These are phyloP conservation scores for Phytophthora crassamura DNA, from an alignment of 352 stramenopile species.

Conservation along the genomic window DNA sequence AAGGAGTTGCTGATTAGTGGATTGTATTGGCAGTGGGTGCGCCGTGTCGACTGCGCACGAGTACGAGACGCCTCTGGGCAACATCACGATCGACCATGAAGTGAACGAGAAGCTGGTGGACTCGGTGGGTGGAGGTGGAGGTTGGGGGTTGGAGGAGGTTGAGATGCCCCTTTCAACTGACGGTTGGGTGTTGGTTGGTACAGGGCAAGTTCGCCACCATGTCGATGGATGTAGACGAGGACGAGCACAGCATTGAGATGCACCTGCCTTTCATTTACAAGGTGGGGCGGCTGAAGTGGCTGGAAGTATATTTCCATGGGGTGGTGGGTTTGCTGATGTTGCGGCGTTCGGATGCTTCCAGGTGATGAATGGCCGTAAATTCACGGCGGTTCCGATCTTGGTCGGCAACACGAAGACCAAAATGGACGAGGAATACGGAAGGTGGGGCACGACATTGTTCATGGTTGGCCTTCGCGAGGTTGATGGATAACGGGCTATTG, in stretches of 20 bases:
- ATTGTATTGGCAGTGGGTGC: slow-evolving; percentile 58
- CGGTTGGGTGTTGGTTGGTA: slow-evolving; percentile 2
- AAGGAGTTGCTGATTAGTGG: background rate
- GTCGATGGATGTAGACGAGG: slow-evolving; percentile 91
- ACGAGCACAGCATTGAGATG: slow-evolving; percentile 98
- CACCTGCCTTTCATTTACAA: slow-evolving; percentile 96
- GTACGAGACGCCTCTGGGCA: slow-evolving; percentile 95
- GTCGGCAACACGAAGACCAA: slow-evolving; percentile 92
- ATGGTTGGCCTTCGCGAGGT: background rate
- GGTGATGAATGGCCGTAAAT: slow-evolving; percentile 77
- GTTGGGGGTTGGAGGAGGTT: background rate
- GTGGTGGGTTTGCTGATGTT: background rate
- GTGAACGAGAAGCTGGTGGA: slow-evolving; percentile 91
- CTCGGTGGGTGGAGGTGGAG: slow-evolving; percentile 49
- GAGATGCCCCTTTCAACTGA: slow-evolving; percentile 1
- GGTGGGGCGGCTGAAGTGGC: slow-evolving; percentile 29
- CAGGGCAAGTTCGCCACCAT: slow-evolving; percentile 82
- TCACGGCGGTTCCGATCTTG: slow-evolving; percentile 95
- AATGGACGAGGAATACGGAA: slow-evolving; percentile 88
- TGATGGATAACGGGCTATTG: background rate
- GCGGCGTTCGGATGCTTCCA: slow-evolving; percentile 9
- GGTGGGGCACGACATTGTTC: slow-evolving; percentile 39
- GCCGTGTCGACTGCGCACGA: slow-evolving; percentile 84
- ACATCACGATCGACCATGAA: slow-evolving; percentile 92
- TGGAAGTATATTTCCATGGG: background rate